phyloP scores from a whole-genome alignment of 129 eudicot species.

The Oenanthe sinensis region DNA sequence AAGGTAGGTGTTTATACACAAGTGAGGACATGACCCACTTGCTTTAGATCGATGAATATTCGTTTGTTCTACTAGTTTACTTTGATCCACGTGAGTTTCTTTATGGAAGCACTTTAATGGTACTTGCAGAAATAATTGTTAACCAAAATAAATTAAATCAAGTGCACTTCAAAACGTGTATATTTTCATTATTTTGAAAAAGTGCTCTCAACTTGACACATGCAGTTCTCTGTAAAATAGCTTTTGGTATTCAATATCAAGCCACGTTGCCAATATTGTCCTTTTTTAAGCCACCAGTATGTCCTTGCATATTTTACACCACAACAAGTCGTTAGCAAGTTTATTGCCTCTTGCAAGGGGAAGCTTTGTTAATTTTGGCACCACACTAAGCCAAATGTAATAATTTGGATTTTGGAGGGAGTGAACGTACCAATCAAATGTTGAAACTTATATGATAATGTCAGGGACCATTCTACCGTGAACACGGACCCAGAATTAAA shows the following conservation, averaged over 20 bases:
- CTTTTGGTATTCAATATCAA: background rate
- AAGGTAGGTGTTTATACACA: background rate
- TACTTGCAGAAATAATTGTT: background rate
- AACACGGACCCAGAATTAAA: background rate
- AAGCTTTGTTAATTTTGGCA: background rate
- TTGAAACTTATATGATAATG: background rate
- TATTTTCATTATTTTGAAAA: background rate
- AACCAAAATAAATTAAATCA: background rate
- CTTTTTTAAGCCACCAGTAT: background rate
- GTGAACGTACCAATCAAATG: background rate
- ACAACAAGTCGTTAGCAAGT: background rate
- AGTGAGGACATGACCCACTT: background rate
- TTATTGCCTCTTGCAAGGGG: background rate
- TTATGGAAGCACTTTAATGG: background rate
- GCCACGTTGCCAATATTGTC: background rate
- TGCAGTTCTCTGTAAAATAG: background rate
- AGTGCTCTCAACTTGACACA: background rate
- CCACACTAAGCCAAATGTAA: background rate
- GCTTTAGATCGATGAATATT: background rate
- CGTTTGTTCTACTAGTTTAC: background rate
- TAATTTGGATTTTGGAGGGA: too few species aligned
- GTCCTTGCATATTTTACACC: background rate
- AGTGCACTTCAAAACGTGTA: background rate
- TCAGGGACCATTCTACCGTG: background rate
- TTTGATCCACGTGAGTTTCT: background rate